Evolutionary conservation across 139 green algal genomes (phyloP), one percentile per base, ranked within the genome.

Genomic region (Closterium sp.): DNA sequence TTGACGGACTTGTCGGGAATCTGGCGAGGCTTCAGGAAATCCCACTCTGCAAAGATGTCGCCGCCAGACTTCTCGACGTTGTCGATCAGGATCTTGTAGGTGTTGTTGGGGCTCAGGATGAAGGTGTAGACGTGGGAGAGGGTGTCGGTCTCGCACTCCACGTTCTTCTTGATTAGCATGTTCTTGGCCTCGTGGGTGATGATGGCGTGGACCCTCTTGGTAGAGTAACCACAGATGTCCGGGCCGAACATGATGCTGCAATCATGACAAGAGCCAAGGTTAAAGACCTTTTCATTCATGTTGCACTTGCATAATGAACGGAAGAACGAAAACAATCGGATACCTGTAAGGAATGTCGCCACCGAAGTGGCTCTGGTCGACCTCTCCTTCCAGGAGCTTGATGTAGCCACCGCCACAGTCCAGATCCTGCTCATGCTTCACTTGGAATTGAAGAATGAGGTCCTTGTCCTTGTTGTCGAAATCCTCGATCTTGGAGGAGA

Each of bases 201-300:
- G 91, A 97, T 97, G 94, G 93, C 93, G 84, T 96, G 95, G 23
- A 96, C 91, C 34, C 91, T 89, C 91, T 95, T 96, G 30, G 90
- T 95, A 7, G 88, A 86, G 81, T 90, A 85, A 85, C 98, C 98
- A 94, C 98, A 99, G 93, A 99, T 98, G 94, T 99, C 98, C 4
- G 98, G 97, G 55, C 98, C 98, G 94, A 99, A 99, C 98, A 99
- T 99, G 94, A 99, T 96, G 66, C 95, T 97, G 97, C 98, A 99
- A 19, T 34, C 0, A 91, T 1, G 12, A 3, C 23, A 28, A 91
- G 31, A 69, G 38, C n/a, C 9, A 3, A 35, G 10, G 10, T 38
- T 16, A 10, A 16, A 12, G 21, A 90, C 43, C 43, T 97, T 84
- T 95, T 83, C 16, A 83, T 10, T 83, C 16, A 83, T 83, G 84